Percentiles rank a stretch among this genome's conserved stretches.
Evolutionary conservation across 2,329 filamentous ascomycete genomes (phyloP).

Genomic region (Seiridium cupressi): DNA sequence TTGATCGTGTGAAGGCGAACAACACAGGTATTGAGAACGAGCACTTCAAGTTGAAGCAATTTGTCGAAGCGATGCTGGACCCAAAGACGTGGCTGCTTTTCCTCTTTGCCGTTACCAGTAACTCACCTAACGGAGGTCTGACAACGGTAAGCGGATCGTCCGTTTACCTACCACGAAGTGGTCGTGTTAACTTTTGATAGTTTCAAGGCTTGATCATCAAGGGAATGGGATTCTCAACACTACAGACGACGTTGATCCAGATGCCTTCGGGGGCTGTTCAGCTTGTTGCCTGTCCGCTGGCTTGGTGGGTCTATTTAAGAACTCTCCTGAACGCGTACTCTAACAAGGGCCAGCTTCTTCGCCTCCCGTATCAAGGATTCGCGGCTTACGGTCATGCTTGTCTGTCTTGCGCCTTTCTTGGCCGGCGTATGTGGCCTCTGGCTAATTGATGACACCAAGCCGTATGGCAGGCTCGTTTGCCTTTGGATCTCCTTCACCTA

Average conservation of each 20-base stretch:
- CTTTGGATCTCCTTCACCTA: conserved; percentile 11
- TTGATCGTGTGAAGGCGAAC: conserved; percentile 53
- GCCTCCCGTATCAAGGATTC: conserved; percentile 5
- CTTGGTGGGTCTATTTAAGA: conserved; percentile 5
- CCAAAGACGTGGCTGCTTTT: conserved; percentile 53
- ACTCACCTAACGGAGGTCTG: conserved; percentile 30
- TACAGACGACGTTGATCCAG: conserved; percentile 12
- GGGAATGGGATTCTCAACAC: conserved; percentile 11
- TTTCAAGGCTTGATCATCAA: conserved; percentile 10
- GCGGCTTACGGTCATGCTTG: conserved; percentile 8
- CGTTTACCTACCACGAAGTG: background rate
- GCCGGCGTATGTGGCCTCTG: conserved; percentile 11
- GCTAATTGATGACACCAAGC: conserved; percentile 8
- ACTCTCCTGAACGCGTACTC: background rate
- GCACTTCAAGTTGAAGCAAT: conserved; percentile 51
- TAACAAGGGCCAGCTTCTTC: conserved; percentile 3
- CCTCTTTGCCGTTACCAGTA: conserved; percentile 49
- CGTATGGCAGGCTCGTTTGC: conserved; percentile 16
- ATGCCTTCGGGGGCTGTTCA: conserved; percentile 13
- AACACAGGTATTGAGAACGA: conserved; percentile 61
- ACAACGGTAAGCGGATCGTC: conserved; percentile 2
- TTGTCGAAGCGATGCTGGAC: conserved; percentile 54
- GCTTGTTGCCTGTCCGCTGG: conserved; percentile 6
- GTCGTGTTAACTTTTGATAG: background rate
- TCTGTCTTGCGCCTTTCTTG: conserved; percentile 11